These are phyloP conservation scores for Rhytidhysteron rufulum DNA, from an alignment of 2,329 filamentous ascomycete species.

Conservation along the genomic window DNA sequence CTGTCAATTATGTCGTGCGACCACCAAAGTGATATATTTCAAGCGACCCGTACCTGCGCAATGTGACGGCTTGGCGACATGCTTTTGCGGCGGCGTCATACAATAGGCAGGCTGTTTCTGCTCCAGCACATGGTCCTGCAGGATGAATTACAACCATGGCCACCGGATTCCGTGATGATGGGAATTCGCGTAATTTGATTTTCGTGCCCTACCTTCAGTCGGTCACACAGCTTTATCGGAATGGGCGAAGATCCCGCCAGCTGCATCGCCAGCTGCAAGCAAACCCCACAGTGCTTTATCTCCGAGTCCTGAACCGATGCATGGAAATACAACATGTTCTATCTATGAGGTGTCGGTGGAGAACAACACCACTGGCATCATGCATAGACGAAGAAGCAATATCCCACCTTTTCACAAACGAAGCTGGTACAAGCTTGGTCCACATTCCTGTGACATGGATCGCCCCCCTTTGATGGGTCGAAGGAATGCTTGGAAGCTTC, in stretches of 20 bases:
- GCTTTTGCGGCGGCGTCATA: no score
- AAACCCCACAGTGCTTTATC: conserved; percentile 4
- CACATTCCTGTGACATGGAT: no score
- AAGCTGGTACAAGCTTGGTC: no score
- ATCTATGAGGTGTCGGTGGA: not conserved
- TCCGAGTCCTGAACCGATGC: not conserved
- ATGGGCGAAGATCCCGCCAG: not conserved
- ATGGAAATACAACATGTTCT: no score
- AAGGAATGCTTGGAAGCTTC: no score
- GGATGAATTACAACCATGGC: no score
- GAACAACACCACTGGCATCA: not conserved
- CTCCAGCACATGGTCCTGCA: not conserved
- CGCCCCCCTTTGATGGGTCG: no score
- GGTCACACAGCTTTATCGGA: conserved; percentile 1
- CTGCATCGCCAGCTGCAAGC: not conserved
- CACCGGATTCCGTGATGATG: conserved; percentile 1
- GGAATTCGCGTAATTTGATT: not conserved
- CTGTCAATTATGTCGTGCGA: not conserved
- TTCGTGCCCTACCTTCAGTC: not conserved
- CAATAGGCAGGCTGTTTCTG: not conserved
- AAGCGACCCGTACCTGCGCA: not conserved
- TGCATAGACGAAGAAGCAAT: no score
- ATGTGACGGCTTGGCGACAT: conserved; percentile 2
- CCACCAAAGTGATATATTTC: not conserved
- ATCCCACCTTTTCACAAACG: no score